Conservation (phyloP, 2,329 filamentous ascomycete genomes). For the Diaporthe citrichinensis region DNA sequence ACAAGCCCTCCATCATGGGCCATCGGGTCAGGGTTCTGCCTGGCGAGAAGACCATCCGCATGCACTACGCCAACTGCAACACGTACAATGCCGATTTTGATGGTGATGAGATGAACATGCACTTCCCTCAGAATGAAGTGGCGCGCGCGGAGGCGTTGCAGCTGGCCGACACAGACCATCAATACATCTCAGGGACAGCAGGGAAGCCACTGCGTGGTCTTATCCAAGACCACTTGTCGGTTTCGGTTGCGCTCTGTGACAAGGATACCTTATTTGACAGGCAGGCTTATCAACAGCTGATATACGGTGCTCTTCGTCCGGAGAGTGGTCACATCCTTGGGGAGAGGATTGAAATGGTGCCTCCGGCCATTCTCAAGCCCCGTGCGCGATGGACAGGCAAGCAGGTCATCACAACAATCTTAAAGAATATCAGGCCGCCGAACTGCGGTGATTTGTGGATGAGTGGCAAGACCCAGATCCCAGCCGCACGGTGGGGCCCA, state of each 20-base stretch:
- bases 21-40: slow-evolving; percentile 93
- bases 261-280: slow-evolving; percentile 92
- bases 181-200: slow-evolving; percentile 94
- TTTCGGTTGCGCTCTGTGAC: slow-evolving; percentile 91
- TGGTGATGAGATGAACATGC: slow-evolving; percentile 99
- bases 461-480: slow-evolving; percentile 83
- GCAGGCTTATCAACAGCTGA: slow-evolving; percentile 91
- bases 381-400: slow-evolving; percentile 92
- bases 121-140: slow-evolving; percentile 97
- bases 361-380: slow-evolving; percentile 87
- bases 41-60: slow-evolving; percentile 96
- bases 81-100: slow-evolving; percentile 99
- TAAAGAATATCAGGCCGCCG: slow-evolving; percentile 90
- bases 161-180: slow-evolving; percentile 96
- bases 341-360: slow-evolving; percentile 84
- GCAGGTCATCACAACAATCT: slow-evolving; percentile 91
- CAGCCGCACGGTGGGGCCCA: slow-evolving; percentile 83
- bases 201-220: slow-evolving; percentile 95
- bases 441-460: slow-evolving; percentile 84
- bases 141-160: slow-evolving; percentile 93
- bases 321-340: slow-evolving; percentile 90
- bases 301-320: slow-evolving; percentile 90
- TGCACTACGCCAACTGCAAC: slow-evolving; percentile 99
- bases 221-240: slow-evolving; percentile 98
- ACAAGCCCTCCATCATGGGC: slow-evolving; percentile 99